Evolutionary conservation across 1,139 yeast genomes (phyloP).

Genomic region (Candida buenavistaensis): DNA sequence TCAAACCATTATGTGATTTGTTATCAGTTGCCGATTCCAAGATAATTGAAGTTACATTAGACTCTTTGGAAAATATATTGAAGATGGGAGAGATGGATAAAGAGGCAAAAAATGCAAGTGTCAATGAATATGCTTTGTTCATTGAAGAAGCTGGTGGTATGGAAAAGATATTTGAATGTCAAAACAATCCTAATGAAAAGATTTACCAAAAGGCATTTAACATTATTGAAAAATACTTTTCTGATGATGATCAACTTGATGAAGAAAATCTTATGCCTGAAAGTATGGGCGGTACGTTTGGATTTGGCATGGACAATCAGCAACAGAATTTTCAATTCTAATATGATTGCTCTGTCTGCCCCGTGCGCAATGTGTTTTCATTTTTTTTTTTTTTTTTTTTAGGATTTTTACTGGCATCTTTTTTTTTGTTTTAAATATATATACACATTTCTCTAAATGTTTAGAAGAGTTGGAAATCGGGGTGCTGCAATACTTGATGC

Average conservation of each 20-base stretch:
- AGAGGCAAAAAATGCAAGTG: constrained; percentile 65
- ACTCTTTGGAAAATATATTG: constrained; percentile 89
- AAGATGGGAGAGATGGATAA: constrained; percentile 93
- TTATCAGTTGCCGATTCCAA: constrained; percentile 85
- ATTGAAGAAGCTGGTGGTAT: constrained; percentile 99
- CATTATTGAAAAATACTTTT: constrained; percentile 88
- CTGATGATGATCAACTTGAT: constrained; percentile 79
- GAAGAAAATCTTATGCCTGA: constrained; percentile 82
- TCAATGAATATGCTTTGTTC: constrained; percentile 84
- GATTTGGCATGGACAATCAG: constrained; percentile 70
- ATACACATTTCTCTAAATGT: constrained; percentile 5
- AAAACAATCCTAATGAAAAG: constrained; percentile 85
- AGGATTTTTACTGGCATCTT: constrained; percentile 1
- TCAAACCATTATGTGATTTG: constrained; percentile 94
- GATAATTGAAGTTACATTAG: constrained; percentile 92
- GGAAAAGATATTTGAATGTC: constrained; percentile 94
- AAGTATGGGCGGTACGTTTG: constrained; percentile 80
- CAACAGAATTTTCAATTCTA: constrained; percentile 54
- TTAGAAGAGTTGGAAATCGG: constrained; percentile 31
- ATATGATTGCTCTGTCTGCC: constrained; percentile 3
- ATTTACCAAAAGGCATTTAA: constrained; percentile 88
- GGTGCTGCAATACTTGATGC: constrained; percentile 25
- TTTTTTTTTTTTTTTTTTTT: neutral
- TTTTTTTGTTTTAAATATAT: neutral
- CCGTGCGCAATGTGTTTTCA: neutral